Evolutionary conservation across 2,329 filamentous ascomycete species (phyloP), one percentile per base, ranked within the genome.

Genomic region (Ploettnerulaceae sp.): DNA sequence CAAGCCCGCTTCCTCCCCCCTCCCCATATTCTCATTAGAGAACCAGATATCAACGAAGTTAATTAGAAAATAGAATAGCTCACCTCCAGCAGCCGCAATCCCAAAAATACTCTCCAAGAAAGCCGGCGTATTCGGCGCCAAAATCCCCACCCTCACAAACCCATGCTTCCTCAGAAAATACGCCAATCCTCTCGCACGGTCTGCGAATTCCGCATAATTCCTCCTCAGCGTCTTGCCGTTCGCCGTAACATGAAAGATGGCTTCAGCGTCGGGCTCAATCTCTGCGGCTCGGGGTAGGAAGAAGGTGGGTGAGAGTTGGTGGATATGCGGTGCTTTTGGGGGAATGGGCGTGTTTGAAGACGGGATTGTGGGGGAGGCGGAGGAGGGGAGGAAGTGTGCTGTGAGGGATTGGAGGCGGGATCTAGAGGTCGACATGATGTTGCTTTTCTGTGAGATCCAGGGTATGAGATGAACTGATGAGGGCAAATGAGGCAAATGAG

Each of bases 61-160:
- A 28, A 28, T 22, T 8, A 24, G 18, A 25, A 24, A 21, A 6
- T 7, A 21, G 32, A 4, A 25, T 5, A 18, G 42, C 39, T 48
- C 28, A 47, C 38, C 48, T 1, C 89, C 89, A 0, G 86, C 86
- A 1, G 86, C 90, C 1, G 82, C 83, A 57, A 96, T 84, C 1
- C 86, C 93, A 62, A 88, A 98, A 52, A 95, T 87, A 5, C 82
- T 79, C 68, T 97, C 91, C 21, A 98, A 73, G 60, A 97, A 97
- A 0, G 90, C 90, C 0, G 93, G 93, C 1, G 93, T 98, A 64
- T 98, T 98, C 3, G 93, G 87, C 7, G 82, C 83, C 8, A 98
- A 73, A 37, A 98, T 83, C 5, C 93, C 93, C 5, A 97, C 85
- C 49, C 86, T 77, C 60, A 80, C 84, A 61, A 80, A 81, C 4